Evolutionary conservation across 2,329 filamentous ascomycete species (phyloP).

Genomic region (Alternaria angustiovoidea): DNA sequence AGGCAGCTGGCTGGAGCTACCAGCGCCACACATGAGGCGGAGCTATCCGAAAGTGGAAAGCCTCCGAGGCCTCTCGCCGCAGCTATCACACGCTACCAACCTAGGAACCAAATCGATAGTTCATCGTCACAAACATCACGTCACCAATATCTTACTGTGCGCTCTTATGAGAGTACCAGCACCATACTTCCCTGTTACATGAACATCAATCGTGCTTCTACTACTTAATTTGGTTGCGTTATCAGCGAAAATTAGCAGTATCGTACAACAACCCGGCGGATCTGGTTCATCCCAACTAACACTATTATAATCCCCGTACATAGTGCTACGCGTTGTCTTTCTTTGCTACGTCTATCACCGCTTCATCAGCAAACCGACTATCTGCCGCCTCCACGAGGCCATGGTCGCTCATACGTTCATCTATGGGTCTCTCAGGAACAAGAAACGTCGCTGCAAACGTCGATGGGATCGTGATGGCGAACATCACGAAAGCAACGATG

Average conservation of each 20-base stretch:
- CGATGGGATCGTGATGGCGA: constrained; percentile 49
- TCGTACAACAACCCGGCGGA: neutral
- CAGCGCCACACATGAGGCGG: constrained; percentile 21
- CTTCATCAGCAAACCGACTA: constrained; percentile 15
- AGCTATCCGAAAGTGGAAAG: constrained; percentile 19
- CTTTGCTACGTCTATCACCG: constrained; percentile 15
- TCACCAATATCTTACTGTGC: neutral
- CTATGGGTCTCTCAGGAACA: neutral
- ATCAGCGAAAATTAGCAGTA: too few species aligned
- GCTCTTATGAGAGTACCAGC: neutral
- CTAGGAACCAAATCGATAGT: neutral
- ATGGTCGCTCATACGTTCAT: neutral
- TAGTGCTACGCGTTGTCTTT: neutral
- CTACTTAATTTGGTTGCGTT: too few species aligned
- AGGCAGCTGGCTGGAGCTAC: constrained; percentile 5
- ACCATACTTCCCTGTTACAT: too few species aligned
- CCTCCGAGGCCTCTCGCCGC: constrained; percentile 13
- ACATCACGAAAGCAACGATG: constrained; percentile 59
- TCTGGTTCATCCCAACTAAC: neutral
- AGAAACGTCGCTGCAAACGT: neutral
- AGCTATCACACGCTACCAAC: neutral
- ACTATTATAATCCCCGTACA: neutral
- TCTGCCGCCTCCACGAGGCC: neutral
- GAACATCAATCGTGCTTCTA: too few species aligned
- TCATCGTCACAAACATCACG: neutral